These are phyloP conservation scores for Linderina pennispora DNA, from an alignment of 192 early-diverging fungal species.

Conservation along the genomic window DNA sequence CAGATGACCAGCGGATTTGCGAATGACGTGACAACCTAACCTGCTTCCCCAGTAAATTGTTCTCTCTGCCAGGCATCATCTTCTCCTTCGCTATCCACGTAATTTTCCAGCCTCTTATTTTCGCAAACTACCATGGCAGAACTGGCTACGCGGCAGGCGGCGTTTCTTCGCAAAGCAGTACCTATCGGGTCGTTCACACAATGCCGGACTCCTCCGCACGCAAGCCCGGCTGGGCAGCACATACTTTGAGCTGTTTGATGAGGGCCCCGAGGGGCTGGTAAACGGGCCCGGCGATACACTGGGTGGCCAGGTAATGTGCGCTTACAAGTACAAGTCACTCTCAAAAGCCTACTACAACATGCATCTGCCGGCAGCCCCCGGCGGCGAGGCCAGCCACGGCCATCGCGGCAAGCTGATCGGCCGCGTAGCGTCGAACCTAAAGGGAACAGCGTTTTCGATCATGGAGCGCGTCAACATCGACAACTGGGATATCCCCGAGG, in stretches of 20 bases:
- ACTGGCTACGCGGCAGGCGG: no score
- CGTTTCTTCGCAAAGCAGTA: not conserved
- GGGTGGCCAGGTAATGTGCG: slow-evolving; percentile 5
- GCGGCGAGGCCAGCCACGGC: not conserved
- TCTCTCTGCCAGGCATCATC: not conserved
- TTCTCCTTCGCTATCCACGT: not conserved
- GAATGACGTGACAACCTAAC: no score
- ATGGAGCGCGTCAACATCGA: slow-evolving; percentile 55
- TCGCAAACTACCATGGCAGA: not conserved
- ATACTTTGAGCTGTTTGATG: slow-evolving; percentile 8
- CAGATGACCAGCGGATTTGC: no score
- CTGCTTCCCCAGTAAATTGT: not conserved
- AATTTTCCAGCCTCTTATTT: not conserved
- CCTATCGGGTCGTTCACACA: slow-evolving; percentile 12
- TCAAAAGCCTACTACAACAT: slow-evolving; percentile 8
- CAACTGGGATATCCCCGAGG: not conserved
- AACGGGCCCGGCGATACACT: slow-evolving; percentile 1
- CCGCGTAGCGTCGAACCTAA: slow-evolving; percentile 60
- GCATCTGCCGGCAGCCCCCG: not conserved
- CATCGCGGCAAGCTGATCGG: slow-evolving; percentile 3
- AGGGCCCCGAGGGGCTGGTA: slow-evolving; percentile 1
- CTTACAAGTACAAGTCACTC: not conserved
- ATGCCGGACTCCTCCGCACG: slow-evolving; percentile 16
- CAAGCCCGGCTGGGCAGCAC: not conserved
- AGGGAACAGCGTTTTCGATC: slow-evolving; percentile 79